Base-by-base conservation (phyloP, 768 basidiomycete genomes). In the Hydnum rufescens region DNA sequence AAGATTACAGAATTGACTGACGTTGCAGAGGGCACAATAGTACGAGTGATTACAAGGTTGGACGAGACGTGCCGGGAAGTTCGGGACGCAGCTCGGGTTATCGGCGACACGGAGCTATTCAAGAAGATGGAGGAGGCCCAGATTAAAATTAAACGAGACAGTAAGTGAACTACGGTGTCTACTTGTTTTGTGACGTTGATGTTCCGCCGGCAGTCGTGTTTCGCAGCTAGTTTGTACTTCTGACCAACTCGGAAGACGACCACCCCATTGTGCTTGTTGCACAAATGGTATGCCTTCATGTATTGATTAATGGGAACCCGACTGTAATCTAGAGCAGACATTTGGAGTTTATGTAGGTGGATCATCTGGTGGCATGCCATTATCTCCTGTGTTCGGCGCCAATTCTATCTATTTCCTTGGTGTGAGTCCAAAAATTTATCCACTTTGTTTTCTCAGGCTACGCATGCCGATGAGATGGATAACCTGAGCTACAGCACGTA, bases 31-130 rank as follows among this genome's bases (percentile, higher is more conserved):
- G 95, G 95, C 0, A 96, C 92, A 0, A 90, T 99, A 57, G 95
- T 99, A 13, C 77, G 95, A 44, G 84, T 87, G 52, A 96, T 99
- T 61, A 96, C 88, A 2, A 77, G 95, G 5, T 68, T 97, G 49
- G 95, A 99, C 61, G 93, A 97, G 67, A 93, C 90, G 0, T 97
- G 95, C 64, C 71, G 92, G 46, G 95, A 99, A 66, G 90, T 99
- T 3, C 67, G 93, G 59, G 95, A 99, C 64, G 93, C 93, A 2
- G 95, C 95, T 4, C 75, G 95, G 31, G 92, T 97, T 34, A 95
- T 97, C 51, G 95, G 95, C 2, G 95, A 97, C 64, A 82, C 82
- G 23, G 89, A 86, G 49, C 66, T 99, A 36, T 95, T 96, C 73
- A 84, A 83, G 66, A 97, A 97, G 64, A 95, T 97, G 90, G 93